phyloP scores from a whole-genome alignment of 345 rosid genomes.

The Brassica juncea region DNA sequence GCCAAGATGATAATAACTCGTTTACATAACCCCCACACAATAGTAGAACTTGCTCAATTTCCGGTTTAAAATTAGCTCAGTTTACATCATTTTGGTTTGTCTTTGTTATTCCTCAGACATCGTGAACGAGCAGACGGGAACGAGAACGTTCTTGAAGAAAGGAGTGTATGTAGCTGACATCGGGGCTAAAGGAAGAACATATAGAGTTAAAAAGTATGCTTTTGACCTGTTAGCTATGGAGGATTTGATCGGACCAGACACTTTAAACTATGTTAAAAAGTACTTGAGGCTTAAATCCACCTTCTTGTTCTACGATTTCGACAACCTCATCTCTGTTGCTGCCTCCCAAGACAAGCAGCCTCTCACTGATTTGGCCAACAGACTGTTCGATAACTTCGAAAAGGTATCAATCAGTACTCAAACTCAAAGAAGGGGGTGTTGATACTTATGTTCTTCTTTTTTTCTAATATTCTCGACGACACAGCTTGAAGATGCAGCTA shows the following conservation, averaged over 20 bases:
- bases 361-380: conserved; percentile 72
- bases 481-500: conserved; percentile 81
- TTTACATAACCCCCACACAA: neutral
- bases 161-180: conserved; percentile 69
- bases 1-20: too few species aligned
- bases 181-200: conserved; percentile 57
- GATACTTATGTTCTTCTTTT: too few species aligned
- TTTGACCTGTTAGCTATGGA: conserved; percentile 85
- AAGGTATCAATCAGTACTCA: conserved; percentile 46
- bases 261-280: conserved; percentile 70
- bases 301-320: conserved; percentile 73
- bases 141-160: conserved; percentile 64
- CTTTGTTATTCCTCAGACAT: conserved; percentile 42
- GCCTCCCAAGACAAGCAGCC: conserved; percentile 60
- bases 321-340: conserved; percentile 76
- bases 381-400: conserved; percentile 77
- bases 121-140: conserved; percentile 69
- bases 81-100: too few species aligned
- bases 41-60: neutral
- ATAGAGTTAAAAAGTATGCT: conserved; percentile 68
- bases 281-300: conserved; percentile 81
- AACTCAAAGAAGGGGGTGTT: neutral
- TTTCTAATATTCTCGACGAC: too few species aligned
- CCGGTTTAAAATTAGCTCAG: too few species aligned
- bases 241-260: conserved; percentile 79